phyloP scores from a whole-genome alignment of 805 yeast species.

The Candida chauliodis region DNA sequence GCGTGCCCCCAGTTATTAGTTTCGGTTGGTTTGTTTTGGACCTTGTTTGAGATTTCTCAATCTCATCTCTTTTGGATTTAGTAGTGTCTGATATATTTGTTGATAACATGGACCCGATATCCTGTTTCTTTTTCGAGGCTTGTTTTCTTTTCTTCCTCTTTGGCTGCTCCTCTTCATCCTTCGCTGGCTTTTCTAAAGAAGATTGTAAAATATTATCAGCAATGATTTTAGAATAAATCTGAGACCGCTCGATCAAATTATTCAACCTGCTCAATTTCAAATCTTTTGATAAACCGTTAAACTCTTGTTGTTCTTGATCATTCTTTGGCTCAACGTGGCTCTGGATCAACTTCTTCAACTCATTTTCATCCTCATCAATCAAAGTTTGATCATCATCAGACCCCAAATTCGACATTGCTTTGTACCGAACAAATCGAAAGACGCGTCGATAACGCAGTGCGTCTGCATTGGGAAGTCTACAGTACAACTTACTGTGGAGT shows the following conservation, averaged over 20 bases:
- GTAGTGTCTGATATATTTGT: slow-evolving; percentile 16
- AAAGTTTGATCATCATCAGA: background rate
- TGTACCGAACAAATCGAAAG: no score
- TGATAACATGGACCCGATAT: slow-evolving; percentile 18
- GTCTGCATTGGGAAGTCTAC: background rate
- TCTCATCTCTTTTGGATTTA: slow-evolving; percentile 17
- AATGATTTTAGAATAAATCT: slow-evolving; percentile 81
- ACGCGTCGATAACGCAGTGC: background rate
- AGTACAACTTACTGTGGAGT: no score
- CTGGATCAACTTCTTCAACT: slow-evolving; percentile 8
- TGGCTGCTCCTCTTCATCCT: slow-evolving; percentile 15
- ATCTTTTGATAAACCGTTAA: slow-evolving; percentile 47
- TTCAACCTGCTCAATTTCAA: slow-evolving; percentile 64
- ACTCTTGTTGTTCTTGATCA: slow-evolving; percentile 32
- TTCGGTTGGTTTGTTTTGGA: slow-evolving; percentile 22
- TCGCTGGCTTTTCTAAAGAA: slow-evolving; percentile 15
- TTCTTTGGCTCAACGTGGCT: background rate
- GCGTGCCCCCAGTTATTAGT: slow-evolving; percentile 42
- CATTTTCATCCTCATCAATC: background rate
- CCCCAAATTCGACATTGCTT: background rate
- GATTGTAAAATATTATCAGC: slow-evolving; percentile 69
- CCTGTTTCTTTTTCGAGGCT: slow-evolving; percentile 13
- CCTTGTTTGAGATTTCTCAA: slow-evolving; percentile 22
- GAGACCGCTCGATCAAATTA: slow-evolving; percentile 79
- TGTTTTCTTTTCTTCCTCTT: slow-evolving; percentile 17